Percentiles rank a stretch among this genome's conserved stretches.
These are phyloP conservation scores for Plasmodium chabaudi DNA, from an alignment of 169 alveolate genomes.

Conservation along the genomic window DNA sequence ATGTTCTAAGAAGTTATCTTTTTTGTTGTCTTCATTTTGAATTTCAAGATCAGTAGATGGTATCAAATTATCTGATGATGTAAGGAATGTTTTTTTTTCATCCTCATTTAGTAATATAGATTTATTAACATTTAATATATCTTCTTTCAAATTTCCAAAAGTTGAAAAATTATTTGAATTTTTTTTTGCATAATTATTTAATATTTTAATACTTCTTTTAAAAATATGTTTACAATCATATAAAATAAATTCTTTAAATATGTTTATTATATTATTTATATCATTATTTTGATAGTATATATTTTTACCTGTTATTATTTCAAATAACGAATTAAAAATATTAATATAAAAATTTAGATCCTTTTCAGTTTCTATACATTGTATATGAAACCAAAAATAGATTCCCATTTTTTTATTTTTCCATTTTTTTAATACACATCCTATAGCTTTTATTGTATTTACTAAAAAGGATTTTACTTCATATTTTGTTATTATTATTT, in stretches of 20 bases:
- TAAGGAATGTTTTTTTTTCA: background rate
- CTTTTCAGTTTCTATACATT: constrained; percentile 51
- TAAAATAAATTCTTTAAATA: constrained; percentile 47
- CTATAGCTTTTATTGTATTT: constrained; percentile 59
- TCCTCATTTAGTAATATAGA: constrained; percentile 12
- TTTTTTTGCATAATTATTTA: constrained; percentile 53
- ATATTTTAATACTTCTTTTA: constrained; percentile 22
- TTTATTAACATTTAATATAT: constrained; percentile 33
- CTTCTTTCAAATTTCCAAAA: constrained; percentile 12
- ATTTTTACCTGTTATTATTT: constrained; percentile 63
- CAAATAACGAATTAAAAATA: constrained; percentile 37
- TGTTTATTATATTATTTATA: constrained; percentile 12
- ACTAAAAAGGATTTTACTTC: constrained; percentile 48
- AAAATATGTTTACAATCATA: constrained; percentile 66
- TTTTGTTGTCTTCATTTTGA: background rate
- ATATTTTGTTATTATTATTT: constrained; percentile 15
- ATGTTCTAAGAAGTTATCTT: constrained; percentile 20
- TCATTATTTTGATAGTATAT: constrained; percentile 47
- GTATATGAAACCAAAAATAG: constrained; percentile 65
- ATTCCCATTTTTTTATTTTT: constrained; percentile 31
- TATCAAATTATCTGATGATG: no score
- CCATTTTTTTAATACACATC: constrained; percentile 45
- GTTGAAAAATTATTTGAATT: constrained; percentile 24
- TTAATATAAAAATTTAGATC: constrained; percentile 28
- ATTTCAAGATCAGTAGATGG: background rate